These are phyloP conservation scores for Aspergillus japonicus DNA, from an alignment of 2,329 filamentous ascomycete genomes.

Conservation along the genomic window DNA sequence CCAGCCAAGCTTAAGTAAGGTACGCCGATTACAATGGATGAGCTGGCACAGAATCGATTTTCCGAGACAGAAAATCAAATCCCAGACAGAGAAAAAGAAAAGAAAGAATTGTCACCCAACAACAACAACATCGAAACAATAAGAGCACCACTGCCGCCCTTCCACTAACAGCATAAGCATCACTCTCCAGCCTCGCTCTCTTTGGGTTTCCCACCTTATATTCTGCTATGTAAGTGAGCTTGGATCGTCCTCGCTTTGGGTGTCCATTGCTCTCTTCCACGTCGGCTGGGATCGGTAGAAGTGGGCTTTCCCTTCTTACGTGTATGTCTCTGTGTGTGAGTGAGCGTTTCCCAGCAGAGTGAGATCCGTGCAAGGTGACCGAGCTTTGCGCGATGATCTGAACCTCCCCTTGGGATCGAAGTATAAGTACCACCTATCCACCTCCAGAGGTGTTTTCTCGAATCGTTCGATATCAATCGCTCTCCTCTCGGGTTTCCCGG, in stretches of 20 bases:
- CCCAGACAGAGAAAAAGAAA: not conserved
- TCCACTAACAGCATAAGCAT: not conserved
- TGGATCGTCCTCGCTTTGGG: conserved; percentile 1
- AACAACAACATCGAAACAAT: not conserved
- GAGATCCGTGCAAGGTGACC: conserved; percentile 4
- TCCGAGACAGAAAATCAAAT: not conserved
- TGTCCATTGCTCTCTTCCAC: not conserved
- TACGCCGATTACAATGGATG: not conserved
- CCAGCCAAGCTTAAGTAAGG: not conserved
- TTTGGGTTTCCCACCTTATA: conserved; percentile 1
- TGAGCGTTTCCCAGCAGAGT: not conserved
- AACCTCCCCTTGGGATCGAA: not conserved
- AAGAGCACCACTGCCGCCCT: not conserved
- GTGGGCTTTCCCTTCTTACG: conserved; percentile 4
- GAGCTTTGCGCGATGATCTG: not conserved
- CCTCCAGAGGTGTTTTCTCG: not conserved
- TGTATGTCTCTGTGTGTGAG: not conserved
- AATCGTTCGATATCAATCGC: conserved; percentile 3
- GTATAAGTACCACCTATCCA: not conserved
- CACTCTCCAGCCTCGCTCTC: conserved; percentile 1
- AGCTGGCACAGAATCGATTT: not conserved
- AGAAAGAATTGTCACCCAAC: not conserved
- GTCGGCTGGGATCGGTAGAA: conserved; percentile 5
- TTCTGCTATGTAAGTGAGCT: not conserved
- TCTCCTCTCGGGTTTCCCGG: not conserved